Evolutionary conservation across 2,329 filamentous ascomycete genomes (phyloP), one percentile per base, ranked within the genome.

Genomic region (Fusarium mundagurra): DNA sequence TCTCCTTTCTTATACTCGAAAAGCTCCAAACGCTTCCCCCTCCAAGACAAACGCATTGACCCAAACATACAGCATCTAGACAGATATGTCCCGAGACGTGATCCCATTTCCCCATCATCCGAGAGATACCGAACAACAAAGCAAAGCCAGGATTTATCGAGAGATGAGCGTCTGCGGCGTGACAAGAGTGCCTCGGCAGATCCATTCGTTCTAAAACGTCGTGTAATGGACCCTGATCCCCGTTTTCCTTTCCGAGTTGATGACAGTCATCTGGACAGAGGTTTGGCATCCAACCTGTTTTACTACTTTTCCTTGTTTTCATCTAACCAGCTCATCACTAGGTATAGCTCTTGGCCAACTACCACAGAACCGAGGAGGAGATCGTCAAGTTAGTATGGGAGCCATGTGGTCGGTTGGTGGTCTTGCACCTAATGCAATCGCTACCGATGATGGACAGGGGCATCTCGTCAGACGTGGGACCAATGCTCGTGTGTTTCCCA

Each of bases 331-430:
- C 22, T 41, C 50, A n/a, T 48, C 76, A 67, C 18, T 72, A 57
- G 77, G 78, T 14, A 79, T 74, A 36, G 73, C 82, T 34, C 71
- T 81, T 22, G 75, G 74, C 3, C 74, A 74, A 27, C 36, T 79
- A 7, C 69, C 75, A 17, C 77, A 76, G 13, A 81, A 79, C 44
- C 51, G 54, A 43, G 65, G 63, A 59, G 67, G 55, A 33, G 80
- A 81, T 43, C 81, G 87, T 64, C 86, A 91, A 79, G 84, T 90
- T 69, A 95, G 93, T 80, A 84, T 87, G 70, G 92, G 93, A 6
- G 88, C 91, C 16, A 87, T 96, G 24, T 97, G 94, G 94, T 89
- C 91, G 24, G 91, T 96, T 17, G 93, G 94, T 33, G 92, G 93
- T n/a, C 80, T 89, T 16, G 88, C 89, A 57, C 88, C 90, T n/a